These are phyloP conservation scores for Ogataea haglerorum DNA, from an alignment of 805 yeast species.

Conservation along the genomic window DNA sequence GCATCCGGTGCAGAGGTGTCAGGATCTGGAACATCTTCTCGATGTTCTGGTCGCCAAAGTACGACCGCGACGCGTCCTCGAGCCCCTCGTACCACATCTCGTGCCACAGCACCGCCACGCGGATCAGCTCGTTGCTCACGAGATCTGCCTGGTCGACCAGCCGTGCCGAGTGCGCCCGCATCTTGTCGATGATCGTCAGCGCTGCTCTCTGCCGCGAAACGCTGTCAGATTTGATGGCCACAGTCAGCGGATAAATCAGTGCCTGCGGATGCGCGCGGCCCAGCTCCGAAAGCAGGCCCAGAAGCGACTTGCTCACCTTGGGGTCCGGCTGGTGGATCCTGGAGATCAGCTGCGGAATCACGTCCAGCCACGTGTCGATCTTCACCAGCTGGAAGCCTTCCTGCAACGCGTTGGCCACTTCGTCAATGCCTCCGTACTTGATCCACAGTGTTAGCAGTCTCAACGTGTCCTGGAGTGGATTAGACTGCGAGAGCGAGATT, in stretches of 20 bases:
- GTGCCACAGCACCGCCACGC: slow-evolving; percentile 96
- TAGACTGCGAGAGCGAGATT: slow-evolving; percentile 79
- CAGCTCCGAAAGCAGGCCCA: slow-evolving; percentile 76
- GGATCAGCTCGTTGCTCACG: slow-evolving; percentile 88
- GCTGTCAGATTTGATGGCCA: slow-evolving; percentile 92
- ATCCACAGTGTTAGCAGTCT: slow-evolving; percentile 92
- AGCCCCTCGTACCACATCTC: slow-evolving; percentile 98
- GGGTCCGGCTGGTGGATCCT: slow-evolving; percentile 95
- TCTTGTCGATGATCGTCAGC: slow-evolving; percentile 80
- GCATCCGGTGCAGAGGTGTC: slow-evolving; percentile 82
- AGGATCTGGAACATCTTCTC: slow-evolving; percentile 91
- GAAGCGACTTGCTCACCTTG: slow-evolving; percentile 72
- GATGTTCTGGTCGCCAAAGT: slow-evolving; percentile 90
- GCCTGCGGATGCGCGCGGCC: slow-evolving; percentile 98
- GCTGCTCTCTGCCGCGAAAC: slow-evolving; percentile 90
- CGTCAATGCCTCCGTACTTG: slow-evolving; percentile 89
- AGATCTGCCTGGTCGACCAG: slow-evolving; percentile 90
- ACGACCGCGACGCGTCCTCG: slow-evolving; percentile 92
- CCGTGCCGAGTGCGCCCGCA: slow-evolving; percentile 81
- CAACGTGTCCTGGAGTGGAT: slow-evolving; percentile 88
- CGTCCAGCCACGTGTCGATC: slow-evolving; percentile 93
- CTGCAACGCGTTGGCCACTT: slow-evolving; percentile 83
- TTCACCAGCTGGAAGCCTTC: slow-evolving; percentile 89
- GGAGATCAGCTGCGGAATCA: slow-evolving; percentile 91
- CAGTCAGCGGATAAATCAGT: slow-evolving; percentile 89